Conservation (phyloP, 148 eudicot genomes). For the Limonium bicolor region DNA sequence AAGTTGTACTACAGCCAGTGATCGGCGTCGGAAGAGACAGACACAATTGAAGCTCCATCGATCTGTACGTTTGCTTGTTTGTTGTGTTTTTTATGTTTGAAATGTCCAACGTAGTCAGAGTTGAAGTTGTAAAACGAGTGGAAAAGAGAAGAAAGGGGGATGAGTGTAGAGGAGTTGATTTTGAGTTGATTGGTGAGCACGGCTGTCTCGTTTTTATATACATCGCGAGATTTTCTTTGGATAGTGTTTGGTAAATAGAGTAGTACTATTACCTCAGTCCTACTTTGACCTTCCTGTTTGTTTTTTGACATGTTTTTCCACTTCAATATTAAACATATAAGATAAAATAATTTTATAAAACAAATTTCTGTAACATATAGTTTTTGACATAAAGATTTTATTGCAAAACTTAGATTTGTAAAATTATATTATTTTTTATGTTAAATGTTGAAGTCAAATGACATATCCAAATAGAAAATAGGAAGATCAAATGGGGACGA, state of each 20-base stretch:
- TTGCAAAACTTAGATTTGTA: no score
- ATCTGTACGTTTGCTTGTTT: neutral
- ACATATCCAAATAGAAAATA: neutral
- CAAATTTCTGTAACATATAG: no score
- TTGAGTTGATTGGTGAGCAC: neutral
- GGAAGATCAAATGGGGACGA: neutral
- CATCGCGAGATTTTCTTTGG: neutral
- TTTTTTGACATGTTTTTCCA: no score
- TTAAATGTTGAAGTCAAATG: neutral
- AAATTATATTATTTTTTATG: neutral
- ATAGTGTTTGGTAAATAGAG: no score
- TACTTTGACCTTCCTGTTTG: no score
- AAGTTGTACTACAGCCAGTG: no score
- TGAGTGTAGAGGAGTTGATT: neutral
- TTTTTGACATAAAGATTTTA: no score
- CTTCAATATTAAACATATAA: no score
- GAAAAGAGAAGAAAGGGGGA: no score
- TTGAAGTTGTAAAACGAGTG: neutral
- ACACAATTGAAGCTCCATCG: constrained; percentile 59
- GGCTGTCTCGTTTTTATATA: neutral
- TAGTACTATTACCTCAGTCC: no score
- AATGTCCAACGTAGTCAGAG: neutral
- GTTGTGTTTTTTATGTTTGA: neutral
- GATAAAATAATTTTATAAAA: no score
- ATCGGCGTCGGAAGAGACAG: constrained; percentile 24